phyloP scores from a whole-genome alignment of 345 rosid species.

The Luvunga scandens region DNA sequence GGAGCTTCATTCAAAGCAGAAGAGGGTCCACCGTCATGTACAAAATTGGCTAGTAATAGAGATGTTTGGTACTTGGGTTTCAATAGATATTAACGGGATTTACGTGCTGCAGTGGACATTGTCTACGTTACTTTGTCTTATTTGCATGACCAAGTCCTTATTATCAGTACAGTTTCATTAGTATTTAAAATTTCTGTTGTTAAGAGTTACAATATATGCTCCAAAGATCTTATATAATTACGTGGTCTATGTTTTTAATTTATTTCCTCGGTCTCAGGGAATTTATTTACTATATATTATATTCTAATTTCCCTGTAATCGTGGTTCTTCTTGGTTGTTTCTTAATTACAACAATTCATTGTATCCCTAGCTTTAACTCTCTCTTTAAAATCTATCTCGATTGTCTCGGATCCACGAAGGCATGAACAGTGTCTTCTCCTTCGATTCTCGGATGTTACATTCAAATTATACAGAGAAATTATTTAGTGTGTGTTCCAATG shows the following conservation, averaged over 20 bases:
- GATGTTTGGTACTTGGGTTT: background rate
- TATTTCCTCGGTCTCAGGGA: background rate
- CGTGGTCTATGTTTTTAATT: background rate
- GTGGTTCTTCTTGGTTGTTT: background rate
- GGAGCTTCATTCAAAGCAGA: background rate
- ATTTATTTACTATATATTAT: too few relatives aligned
- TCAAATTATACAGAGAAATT: too few relatives aligned
- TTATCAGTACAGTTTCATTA: background rate
- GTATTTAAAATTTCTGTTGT: background rate
- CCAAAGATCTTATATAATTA: background rate
- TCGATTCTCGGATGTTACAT: too few relatives aligned
- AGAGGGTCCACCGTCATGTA: slow-evolving; percentile 16
- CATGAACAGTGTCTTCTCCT: too few relatives aligned
- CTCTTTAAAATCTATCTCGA: background rate
- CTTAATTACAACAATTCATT: background rate
- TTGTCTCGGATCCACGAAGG: too few relatives aligned
- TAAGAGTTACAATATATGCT: background rate
- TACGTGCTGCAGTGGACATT: slow-evolving; percentile 22
- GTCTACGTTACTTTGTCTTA: slow-evolving; percentile 23
- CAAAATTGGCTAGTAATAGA: slow-evolving; percentile 3
- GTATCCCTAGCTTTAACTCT: background rate
- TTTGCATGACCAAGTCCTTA: slow-evolving; percentile 19
- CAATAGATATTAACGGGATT: slow-evolving; percentile 12
- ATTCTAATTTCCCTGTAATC: background rate
- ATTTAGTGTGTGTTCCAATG: too few relatives aligned